Evolutionary conservation across 495 filamentous ascomycete species (phyloP).

Genomic region (Podospora sp.): DNA sequence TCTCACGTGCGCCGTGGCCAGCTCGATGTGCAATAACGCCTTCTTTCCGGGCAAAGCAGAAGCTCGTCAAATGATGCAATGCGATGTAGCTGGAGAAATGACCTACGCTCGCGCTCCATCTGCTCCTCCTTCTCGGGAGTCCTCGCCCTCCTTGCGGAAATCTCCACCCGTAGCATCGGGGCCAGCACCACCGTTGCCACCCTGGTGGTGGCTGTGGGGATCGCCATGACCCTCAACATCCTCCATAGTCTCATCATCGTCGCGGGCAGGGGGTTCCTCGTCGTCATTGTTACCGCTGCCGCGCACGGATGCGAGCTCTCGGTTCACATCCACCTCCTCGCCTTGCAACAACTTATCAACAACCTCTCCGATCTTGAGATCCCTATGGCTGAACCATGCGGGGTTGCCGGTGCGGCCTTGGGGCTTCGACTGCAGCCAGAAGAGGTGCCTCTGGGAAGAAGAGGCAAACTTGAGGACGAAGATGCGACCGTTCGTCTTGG

Average conservation of each 20-base stretch:
- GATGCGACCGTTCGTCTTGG: conserved; percentile 83
- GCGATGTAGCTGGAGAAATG: conserved; percentile 43
- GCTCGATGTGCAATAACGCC: not conserved
- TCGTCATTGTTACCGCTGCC: conserved; percentile 67
- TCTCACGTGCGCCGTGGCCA: conserved; percentile 16
- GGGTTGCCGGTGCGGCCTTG: conserved; percentile 74
- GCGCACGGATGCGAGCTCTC: conserved; percentile 68
- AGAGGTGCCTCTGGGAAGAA: conserved; percentile 87
- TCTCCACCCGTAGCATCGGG: conserved; percentile 86
- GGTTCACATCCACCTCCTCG: conserved; percentile 81
- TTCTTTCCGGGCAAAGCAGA: conserved; percentile 6
- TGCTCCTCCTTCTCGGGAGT: conserved; percentile 84
- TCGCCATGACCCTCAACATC: conserved; percentile 73
- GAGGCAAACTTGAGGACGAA: conserved; percentile 93
- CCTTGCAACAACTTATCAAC: conserved; percentile 84
- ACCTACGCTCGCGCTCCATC: conserved; percentile 99
- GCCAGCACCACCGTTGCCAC: conserved; percentile 77
- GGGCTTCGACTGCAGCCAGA: conserved; percentile 91
- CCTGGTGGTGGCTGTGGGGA: conserved; percentile 56
- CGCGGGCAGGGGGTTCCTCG: conserved; percentile 51
- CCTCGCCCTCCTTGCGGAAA: conserved; percentile 84
- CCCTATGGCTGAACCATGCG: conserved; percentile 77
- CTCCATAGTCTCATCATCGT: conserved; percentile 81
- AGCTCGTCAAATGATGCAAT: conserved; percentile 1
- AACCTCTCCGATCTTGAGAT: conserved; percentile 78